Evolutionary conservation across 2,329 filamentous ascomycete species (phyloP).

Genomic region (Fusarium piperis): DNA sequence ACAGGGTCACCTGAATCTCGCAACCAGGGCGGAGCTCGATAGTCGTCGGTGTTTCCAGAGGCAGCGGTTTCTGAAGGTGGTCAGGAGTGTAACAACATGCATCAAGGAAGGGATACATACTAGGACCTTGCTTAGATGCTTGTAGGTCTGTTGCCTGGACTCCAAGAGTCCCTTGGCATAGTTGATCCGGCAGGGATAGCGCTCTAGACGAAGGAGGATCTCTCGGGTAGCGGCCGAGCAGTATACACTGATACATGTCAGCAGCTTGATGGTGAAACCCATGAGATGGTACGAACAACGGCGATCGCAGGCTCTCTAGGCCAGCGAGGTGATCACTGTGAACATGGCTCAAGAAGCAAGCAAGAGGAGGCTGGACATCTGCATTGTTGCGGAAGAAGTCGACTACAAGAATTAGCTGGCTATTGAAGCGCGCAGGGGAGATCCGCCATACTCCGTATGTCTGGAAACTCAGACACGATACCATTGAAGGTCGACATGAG

Average conservation of each 20-base stretch:
- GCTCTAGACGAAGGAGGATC: conserved; percentile 82
- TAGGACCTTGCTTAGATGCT: conserved; percentile 75
- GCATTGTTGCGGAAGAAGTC: conserved; percentile 79
- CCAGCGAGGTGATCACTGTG: conserved; percentile 91
- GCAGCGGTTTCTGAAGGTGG: conserved; percentile 73
- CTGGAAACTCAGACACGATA: conserved; percentile 78
- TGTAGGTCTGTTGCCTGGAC: conserved; percentile 77
- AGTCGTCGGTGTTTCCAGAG: conserved; percentile 79
- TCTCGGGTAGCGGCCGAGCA: conserved; percentile 86
- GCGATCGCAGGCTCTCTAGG: conserved; percentile 77
- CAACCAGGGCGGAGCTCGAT: conserved; percentile 78
- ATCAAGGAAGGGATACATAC: conserved; percentile 47
- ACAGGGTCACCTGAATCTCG: conserved; percentile 80
- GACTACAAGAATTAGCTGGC: conserved; percentile 58
- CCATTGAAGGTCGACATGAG: conserved; percentile 83
- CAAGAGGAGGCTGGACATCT: conserved; percentile 70
- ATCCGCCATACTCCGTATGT: conserved; percentile 69
- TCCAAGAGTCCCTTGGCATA: conserved; percentile 82
- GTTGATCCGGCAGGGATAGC: conserved; percentile 82
- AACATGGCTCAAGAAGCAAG: conserved; percentile 90
- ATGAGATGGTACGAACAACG: conserved; percentile 64
- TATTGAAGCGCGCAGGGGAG: accelerated
- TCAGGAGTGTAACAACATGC: not conserved
- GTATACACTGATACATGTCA: conserved; percentile 68
- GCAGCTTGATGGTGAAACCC: not conserved